A percentile compares a stretch with the other conserved stretches of the same genome.
phyloP scores from a whole-genome alignment of 2,329 filamentous ascomycete genomes.

The Claviceps lovelessii region DNA sequence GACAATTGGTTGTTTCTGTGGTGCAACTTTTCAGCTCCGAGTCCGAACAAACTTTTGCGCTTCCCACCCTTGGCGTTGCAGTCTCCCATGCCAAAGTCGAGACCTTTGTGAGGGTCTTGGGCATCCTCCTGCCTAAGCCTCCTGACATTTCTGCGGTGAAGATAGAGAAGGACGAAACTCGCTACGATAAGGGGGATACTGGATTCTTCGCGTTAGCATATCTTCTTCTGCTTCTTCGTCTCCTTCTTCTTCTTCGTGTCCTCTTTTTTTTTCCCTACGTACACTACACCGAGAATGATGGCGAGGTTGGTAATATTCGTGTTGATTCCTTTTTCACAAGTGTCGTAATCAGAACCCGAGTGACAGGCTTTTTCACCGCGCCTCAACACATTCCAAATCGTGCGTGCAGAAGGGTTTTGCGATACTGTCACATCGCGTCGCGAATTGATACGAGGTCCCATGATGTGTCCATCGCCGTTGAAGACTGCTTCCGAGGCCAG shows the following conservation, averaged over 20 bases:
- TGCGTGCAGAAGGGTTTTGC: slow-evolving; percentile 2
- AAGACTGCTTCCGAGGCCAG: slow-evolving; percentile 6
- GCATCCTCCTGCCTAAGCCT: slow-evolving; percentile 64
- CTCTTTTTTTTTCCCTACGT: slow-evolving; percentile 27
- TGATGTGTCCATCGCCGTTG: slow-evolving; percentile 9
- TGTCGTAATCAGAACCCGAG: slow-evolving; percentile 16
- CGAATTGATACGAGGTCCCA: slow-evolving; percentile 16
- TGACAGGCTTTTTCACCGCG: slow-evolving; percentile 3
- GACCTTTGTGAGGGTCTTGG: slow-evolving; percentile 73
- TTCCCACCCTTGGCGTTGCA: slow-evolving; percentile 25
- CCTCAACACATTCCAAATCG: slow-evolving; percentile 6
- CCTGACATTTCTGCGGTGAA: slow-evolving; percentile 65
- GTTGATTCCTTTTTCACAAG: slow-evolving; percentile 47
- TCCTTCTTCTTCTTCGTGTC: too few species aligned
- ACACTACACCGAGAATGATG: slow-evolving; percentile 57
- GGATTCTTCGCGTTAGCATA: slow-evolving; percentile 4
- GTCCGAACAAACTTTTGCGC: slow-evolving; percentile 29
- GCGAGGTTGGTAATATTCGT: slow-evolving; percentile 44
- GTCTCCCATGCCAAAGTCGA: slow-evolving; percentile 77
- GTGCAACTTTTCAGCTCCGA: slow-evolving; percentile 41
- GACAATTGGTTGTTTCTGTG: slow-evolving; percentile 42
- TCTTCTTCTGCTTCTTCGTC: not conserved
- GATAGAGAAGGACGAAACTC: slow-evolving; percentile 51
- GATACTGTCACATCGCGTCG: slow-evolving; percentile 6
- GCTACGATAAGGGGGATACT: slow-evolving; percentile 66